A percentile compares a stretch with the other conserved stretches of the same genome.
Evolutionary conservation across 306 rosid genomes (phyloP).

Genomic region (Oxytropis ochrocephala): DNA sequence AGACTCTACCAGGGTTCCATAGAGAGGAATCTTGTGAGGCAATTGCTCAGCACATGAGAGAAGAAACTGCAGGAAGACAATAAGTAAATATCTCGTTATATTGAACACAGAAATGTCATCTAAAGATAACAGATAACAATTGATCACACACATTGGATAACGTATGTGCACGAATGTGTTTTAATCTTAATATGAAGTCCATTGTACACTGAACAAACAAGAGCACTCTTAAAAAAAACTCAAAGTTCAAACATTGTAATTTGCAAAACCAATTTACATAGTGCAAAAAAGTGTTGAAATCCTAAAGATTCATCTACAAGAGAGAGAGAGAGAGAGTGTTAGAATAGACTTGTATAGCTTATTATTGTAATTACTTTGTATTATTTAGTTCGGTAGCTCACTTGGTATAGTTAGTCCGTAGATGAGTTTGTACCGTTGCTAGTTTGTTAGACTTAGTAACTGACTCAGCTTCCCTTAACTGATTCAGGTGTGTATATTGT

Average conservation of each 20-base stretch:
- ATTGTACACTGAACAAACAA: not conserved
- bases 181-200: not conserved
- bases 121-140: not conserved
- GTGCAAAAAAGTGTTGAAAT: too few relatives aligned
- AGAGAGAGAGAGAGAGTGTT: too few relatives aligned
- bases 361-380: too few relatives aligned
- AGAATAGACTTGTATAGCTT: too few relatives aligned
- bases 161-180: not conserved
- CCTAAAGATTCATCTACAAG: too few relatives aligned
- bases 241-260: not conserved
- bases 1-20: conserved; percentile 73
- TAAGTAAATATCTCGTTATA: conserved; percentile 1
- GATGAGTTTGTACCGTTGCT: too few relatives aligned
- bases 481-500: too few relatives aligned
- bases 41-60: conserved; percentile 71
- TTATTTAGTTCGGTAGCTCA: too few relatives aligned
- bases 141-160: not conserved
- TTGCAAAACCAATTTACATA: not conserved
- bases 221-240: not conserved
- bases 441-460: too few relatives aligned
- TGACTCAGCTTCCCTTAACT: too few relatives aligned
- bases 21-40: conserved; percentile 89
- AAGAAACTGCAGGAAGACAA: conserved; percentile 61
- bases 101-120: not conserved
- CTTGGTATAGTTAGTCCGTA: too few relatives aligned